Evolutionary conservation across 805 yeast genomes (phyloP), one percentile per base, ranked within the genome.

Genomic region (Kodamaea neixiangensis): DNA sequence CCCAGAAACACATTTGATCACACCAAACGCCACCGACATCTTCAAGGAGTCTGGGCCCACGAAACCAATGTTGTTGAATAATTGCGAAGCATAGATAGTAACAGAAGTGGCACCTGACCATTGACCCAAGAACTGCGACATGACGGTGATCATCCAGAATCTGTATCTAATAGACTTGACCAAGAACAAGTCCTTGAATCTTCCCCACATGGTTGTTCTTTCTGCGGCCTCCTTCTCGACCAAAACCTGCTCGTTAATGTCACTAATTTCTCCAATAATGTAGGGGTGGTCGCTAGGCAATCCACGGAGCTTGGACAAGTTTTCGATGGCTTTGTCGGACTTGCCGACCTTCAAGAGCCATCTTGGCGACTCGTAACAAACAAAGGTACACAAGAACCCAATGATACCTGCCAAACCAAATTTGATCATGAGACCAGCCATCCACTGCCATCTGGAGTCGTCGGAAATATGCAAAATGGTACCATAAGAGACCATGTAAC

Each of bases 1-100:
- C 6, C 85, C 81, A 10, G 78, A 66, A 3, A 64, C 52, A 52
- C 81, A 75, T 63, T 81, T 82, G 46, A 79, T 82, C 29, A 80
- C 75, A 37, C 83, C 85, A 20, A 81, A 64, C 34, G 79, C 64
- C 19, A 82, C 80, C 7, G 83, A 15, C 63, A 61, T 61, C 51
- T 61, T 61, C 57, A 61, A 54, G n/a, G 47, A 47, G 13, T 61
- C 60, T 19, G 37, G 18, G 5, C 65, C 65, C 9, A 47, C 50
- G 21, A 59, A 53, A 22, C 65, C 65, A 9, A 55, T 57, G 25
- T 58, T 56, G 44, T 46, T 37, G 31, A 46, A 46, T 41, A 81
- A 63, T 46, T 78, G 80, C 1, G 85, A 79, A 35, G 85, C 80
- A 56, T 81, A 82, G 45, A 80, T 78, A 2, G 85, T 81, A 42